Conservation (phyloP, 1,139 yeast genomes). For the Eremothecium gossypii region DNA sequence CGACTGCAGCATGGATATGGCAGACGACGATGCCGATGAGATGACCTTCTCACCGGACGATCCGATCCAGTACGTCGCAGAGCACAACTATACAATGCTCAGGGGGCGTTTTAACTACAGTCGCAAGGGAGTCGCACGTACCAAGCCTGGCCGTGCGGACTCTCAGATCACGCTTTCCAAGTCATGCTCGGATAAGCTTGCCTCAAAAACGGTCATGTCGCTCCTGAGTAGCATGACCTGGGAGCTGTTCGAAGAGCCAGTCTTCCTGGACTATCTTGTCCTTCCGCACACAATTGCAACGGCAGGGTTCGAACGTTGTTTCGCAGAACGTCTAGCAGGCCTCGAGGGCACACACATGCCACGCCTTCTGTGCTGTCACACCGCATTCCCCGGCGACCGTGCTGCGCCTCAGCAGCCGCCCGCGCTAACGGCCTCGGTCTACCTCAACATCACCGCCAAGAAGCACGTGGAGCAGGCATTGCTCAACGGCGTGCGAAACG, state of each 20-base stretch:
- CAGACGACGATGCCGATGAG: slow-evolving; percentile 22
- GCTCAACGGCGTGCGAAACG: slow-evolving; percentile 47
- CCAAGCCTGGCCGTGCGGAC: slow-evolving; percentile 86
- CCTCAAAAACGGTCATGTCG: slow-evolving; percentile 56
- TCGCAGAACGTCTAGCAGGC: slow-evolving; percentile 31
- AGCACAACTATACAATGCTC: slow-evolving; percentile 24
- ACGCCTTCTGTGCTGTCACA: slow-evolving; percentile 10
- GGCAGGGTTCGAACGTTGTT: slow-evolving; percentile 46
- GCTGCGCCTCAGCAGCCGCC: slow-evolving; percentile 25
- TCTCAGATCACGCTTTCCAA: slow-evolving; percentile 63
- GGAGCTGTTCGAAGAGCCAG: slow-evolving; percentile 33
- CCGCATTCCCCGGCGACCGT: slow-evolving; percentile 14
- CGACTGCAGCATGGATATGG: slow-evolving; percentile 60
- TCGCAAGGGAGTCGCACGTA: slow-evolving; percentile 58
- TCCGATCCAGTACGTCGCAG: slow-evolving; percentile 26
- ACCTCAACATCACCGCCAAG: slow-evolving; percentile 9
- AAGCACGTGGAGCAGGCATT: slow-evolving; percentile 33
- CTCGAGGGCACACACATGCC: slow-evolving; percentile 2
- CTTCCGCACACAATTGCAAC: slow-evolving; percentile 34
- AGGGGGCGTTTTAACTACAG: slow-evolving; percentile 64
- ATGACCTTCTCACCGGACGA: slow-evolving; percentile 26
- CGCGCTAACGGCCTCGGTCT: slow-evolving; percentile 14
- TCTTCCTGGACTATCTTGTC: slow-evolving; percentile 47
- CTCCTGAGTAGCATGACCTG: slow-evolving; percentile 45
- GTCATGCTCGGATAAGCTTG: slow-evolving; percentile 80